phyloP scores from a whole-genome alignment of 495 filamentous ascomycete genomes.

The Venustampulla echinocandica region DNA sequence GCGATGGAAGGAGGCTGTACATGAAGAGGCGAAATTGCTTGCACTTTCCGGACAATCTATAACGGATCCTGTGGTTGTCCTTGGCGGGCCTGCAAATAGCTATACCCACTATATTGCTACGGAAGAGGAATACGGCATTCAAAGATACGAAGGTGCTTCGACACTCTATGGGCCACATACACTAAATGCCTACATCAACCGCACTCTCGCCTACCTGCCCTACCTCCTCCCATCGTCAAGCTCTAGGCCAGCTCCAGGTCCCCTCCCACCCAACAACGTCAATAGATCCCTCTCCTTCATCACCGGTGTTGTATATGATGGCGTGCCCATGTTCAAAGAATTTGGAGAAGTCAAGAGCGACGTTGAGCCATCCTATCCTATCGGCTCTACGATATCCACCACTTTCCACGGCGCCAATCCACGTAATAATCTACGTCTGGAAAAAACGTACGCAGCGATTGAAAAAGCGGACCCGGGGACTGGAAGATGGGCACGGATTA shows the following conservation, averaged over 20 bases:
- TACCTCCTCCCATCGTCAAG: constrained; percentile 48
- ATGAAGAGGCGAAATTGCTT: constrained; percentile 40
- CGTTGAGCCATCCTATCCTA: constrained; percentile 42
- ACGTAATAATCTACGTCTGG: constrained; percentile 73
- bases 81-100: constrained; percentile 90
- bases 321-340: constrained; percentile 54
- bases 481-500: constrained; percentile 55
- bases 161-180: constrained; percentile 93
- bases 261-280: constrained; percentile 72
- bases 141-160: constrained; percentile 92
- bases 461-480: constrained; percentile 48
- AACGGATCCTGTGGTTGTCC: constrained; percentile 59
- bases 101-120: constrained; percentile 97
- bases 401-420: constrained; percentile 87
- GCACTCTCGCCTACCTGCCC: constrained; percentile 63
- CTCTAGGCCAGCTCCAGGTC: constrained; percentile 42
- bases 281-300: constrained; percentile 78
- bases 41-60: constrained; percentile 27
- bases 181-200: constrained; percentile 81
- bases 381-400: constrained; percentile 49
- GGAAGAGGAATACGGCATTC: constrained; percentile 80
- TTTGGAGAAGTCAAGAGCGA: constrained; percentile 70
- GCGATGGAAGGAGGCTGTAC: constrained; percentile 80
- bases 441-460: constrained; percentile 70
- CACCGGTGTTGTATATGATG: constrained; percentile 67